These are phyloP conservation scores for Luffa aegyptiaca DNA, from an alignment of 306 rosid genomes.

Conservation along the genomic window DNA sequence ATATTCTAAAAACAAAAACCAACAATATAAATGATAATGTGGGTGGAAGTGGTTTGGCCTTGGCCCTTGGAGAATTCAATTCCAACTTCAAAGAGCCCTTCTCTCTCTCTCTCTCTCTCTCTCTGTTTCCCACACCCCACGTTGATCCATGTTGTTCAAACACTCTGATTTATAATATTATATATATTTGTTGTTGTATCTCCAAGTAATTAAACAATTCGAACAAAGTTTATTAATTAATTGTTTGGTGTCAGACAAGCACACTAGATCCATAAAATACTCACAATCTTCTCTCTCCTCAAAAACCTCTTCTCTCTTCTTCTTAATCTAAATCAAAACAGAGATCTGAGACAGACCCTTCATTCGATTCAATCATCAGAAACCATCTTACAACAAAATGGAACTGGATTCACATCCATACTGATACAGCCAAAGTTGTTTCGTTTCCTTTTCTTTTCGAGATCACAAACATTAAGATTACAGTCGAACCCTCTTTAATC, in stretches of 20 bases:
- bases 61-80: not conserved
- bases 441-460: not conserved
- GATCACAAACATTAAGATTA: not conserved
- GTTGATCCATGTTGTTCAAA: constrained; percentile 4
- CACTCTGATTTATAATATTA: not conserved
- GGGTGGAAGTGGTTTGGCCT: not conserved
- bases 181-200: not conserved
- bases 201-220: constrained; percentile 11
- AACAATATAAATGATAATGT: not conserved
- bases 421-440: not conserved
- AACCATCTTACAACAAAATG: not conserved
- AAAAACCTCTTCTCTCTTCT: not conserved
- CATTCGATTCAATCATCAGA: constrained; percentile 14
- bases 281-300: constrained; percentile 8
- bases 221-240: constrained; percentile 17
- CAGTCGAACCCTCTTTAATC: not conserved
- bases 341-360: constrained; percentile 33
- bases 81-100: not conserved
- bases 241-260: constrained; percentile 40
- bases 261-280: constrained; percentile 27
- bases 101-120: not conserved
- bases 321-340: too few relatives aligned
- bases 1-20: not conserved
- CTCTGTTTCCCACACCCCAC: constrained; percentile 9
- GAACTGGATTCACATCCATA: not conserved